Evolutionary conservation across 345 rosid genomes (phyloP), one percentile per base, ranked within the genome.

Genomic region (Arabis hirsuta): DNA sequence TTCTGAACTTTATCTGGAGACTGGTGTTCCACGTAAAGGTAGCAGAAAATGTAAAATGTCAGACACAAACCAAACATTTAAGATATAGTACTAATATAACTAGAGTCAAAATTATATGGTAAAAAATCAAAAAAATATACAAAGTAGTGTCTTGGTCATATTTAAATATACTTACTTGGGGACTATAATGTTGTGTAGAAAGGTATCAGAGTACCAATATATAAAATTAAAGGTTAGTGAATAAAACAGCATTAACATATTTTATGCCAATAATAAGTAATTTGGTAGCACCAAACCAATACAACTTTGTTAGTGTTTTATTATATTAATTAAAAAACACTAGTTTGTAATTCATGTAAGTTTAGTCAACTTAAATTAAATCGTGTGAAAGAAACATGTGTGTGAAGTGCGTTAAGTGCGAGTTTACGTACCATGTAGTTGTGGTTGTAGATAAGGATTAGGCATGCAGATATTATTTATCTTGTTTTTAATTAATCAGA

Each of bases 161-260:
- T 42, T 48, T 48, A 66, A 65, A 39, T 50, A 39, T 50, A 41
- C 13, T 34, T 32, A 48, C 9, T 9, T 73, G 67, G 61, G 66
- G 61, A 13, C 61, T 66, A 50, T 39, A 41, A 41, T 65, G 66
- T 10, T 50, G 53, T 41, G 36, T 73, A 65, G 72, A 65, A 50
- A 56, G 60, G 53, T 67, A 73, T 39, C 60, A 12, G 44, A 55
- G 3, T 36, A 45, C 22, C 16, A n/a, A n/a, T n/a, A n/a, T n/a
- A n/a, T n/a, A n/a, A n/a, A n/a, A n/a, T n/a, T n/a, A n/a, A n/a
- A 34, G 55, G 71, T 34, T 63, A 36, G 48, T 45, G 64, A 34
- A 31, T 62, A 42, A 14, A 22, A 53, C 52, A 71, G 52, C 55
- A 71, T 29, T 71, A 46, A 26, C 55, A 50, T 60, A 59, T 29